phyloP scores from a whole-genome alignment of 2,329 filamentous ascomycete species.

The Pseudogymnoascus destructans region DNA sequence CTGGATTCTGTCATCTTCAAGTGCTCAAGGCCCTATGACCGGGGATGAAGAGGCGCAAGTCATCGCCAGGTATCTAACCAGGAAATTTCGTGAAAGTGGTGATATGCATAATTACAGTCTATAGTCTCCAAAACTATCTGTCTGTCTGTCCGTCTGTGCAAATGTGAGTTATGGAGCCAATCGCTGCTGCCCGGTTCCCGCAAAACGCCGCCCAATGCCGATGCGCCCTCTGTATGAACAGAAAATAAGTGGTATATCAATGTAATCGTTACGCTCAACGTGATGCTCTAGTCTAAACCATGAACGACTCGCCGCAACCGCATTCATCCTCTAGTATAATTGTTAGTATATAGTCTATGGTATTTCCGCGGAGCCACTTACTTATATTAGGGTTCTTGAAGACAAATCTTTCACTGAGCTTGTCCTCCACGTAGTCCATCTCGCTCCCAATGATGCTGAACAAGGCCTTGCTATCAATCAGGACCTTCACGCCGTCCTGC shows the following conservation, averaged over 20 bases:
- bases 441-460: conserved; percentile 98
- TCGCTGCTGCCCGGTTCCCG: not conserved
- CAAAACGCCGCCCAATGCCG: conserved; percentile 18
- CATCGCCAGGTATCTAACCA: not conserved
- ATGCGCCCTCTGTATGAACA: conserved; percentile 14
- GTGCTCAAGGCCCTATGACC: not conserved
- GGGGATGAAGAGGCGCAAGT: not conserved
- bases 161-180: not conserved
- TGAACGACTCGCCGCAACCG: conserved; percentile 93
- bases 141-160: not conserved
- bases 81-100: not conserved
- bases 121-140: conserved; percentile 1
- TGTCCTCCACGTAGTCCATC: conserved; percentile 98
- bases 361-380: conserved; percentile 38
- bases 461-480: conserved; percentile 93
- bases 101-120: not conserved
- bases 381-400: conserved; percentile 98
- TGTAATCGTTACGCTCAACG: conserved; percentile 5
- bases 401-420: conserved; percentile 80
- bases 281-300: conserved; percentile 40
- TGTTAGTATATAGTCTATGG: conserved; percentile 15
- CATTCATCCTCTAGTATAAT: conserved; percentile 68
- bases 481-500: conserved; percentile 88
- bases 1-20: not conserved
- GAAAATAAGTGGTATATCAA: conserved; percentile 11